These are phyloP conservation scores for Sutorius eximius DNA, from an alignment of 1,284 basidiomycete genomes.

Conservation along the genomic window DNA sequence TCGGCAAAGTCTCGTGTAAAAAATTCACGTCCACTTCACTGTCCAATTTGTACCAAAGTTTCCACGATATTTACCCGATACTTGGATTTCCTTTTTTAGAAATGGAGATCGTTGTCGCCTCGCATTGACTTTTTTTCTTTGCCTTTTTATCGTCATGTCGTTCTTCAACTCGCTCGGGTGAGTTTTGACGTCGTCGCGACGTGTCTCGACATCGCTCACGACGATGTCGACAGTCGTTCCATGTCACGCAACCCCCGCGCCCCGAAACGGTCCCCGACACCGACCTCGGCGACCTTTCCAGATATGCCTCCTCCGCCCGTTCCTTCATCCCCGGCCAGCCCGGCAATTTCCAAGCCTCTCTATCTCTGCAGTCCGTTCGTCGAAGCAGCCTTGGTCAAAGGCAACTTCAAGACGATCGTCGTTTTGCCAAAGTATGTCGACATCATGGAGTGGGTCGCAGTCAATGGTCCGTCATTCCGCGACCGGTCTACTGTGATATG, in stretches of 20 bases:
- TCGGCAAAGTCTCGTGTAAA: constrained; percentile 13
- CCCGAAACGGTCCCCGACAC: constrained; percentile 67
- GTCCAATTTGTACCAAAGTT: constrained; percentile 1
- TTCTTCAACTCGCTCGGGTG: constrained; percentile 80
- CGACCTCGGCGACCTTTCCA: constrained; percentile 63
- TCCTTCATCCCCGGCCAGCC: constrained; percentile 40
- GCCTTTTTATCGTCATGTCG: constrained; percentile 50
- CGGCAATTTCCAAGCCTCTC: constrained; percentile 59
- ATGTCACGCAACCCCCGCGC: constrained; percentile 66
- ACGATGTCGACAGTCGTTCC: constrained; percentile 50
- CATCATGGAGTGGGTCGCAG: constrained; percentile 98
- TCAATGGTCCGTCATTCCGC: constrained; percentile 67
- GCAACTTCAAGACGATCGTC: constrained; percentile 98
- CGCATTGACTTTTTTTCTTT: neutral
- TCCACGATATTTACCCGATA: constrained; percentile 22
- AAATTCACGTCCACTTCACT: neutral
- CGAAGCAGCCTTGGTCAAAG: constrained; percentile 95
- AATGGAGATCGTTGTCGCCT: neutral
- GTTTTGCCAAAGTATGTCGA: constrained; percentile 97
- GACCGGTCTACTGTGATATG: neutral
- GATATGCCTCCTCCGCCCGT: constrained; percentile 43
- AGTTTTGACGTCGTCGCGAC: constrained; percentile 29
- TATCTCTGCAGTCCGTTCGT: constrained; percentile 96
- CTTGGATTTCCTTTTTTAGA: constrained; percentile 8
- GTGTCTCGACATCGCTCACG: neutral